Base-by-base conservation (phyloP, 257 asterid species). In the Salvia hispanica region DNA sequence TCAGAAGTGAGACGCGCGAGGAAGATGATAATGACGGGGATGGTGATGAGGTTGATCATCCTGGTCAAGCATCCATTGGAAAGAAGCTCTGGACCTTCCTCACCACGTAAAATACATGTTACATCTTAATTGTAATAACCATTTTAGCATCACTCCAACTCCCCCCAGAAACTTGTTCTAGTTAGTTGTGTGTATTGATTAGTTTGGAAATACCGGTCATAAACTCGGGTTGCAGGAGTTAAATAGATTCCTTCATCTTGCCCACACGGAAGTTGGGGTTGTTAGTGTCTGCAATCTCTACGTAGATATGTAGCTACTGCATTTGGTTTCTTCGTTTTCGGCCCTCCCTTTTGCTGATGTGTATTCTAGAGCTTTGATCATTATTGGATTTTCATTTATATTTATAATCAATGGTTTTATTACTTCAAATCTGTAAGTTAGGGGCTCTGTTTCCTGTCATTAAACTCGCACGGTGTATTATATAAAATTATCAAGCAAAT, bases 31-130 rank as follows among this genome's bases (percentile, higher is more conserved):
- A 72, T 37, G 85, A 74, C 6, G 81, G 69, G 3, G 94, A 84
- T n/a, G 92, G 76, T 5, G 88, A 82, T n/a, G 95, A 81, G 67
- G 86, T 77, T 10, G 77, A 75, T 40, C 96, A 88, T 77, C 96
- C 95, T 0, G 99, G 99, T 51, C 83, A 94, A 82, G 89, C n/a
- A 48, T 94, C 99, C 42, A 70, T 94, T 1, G 95, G 98, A 63
- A 94, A 84, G 89, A 94, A 94, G 84, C 77, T 94, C 25, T 91
- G 98, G 99, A 94, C 82, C 48, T 91, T 94, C 72, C 88, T 94
- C 74, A 86, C 92, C 28, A 91, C 96, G 44, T 94, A 76, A 80
- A 58, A 57, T 64, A 72, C 72, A 43, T 45, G 33, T 51, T 62
- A 25, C 18, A 46, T 15, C 56, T 64, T 42, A 69, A 73, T 45